Evolutionary conservation across 441 rosid genomes (phyloP).

Genomic region (Manihot esculenta): DNA sequence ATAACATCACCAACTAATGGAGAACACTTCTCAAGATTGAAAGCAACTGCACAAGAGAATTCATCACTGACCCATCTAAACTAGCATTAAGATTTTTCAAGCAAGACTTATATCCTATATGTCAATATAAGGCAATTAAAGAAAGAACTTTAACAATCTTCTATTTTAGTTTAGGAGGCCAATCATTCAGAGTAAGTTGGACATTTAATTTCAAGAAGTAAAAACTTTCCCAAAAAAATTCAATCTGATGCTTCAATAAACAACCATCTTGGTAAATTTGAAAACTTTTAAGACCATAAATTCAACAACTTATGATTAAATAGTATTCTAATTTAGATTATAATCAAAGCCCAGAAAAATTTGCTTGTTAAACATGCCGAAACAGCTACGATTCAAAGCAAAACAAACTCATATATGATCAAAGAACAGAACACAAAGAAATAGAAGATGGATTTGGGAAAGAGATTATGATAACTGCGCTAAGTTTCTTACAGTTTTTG

Average conservation of each 20-base stretch:
- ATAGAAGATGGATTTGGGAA: not conserved
- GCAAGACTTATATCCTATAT: not conserved
- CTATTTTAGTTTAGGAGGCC: not conserved
- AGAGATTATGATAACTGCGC: not conserved
- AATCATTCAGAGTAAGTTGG: not conserved
- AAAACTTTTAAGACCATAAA: not conserved
- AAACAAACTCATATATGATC: not conserved
- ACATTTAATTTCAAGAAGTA: not conserved
- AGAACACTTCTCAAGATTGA: slow-evolving; percentile 6
- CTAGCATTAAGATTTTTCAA: not conserved
- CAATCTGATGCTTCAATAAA: not conserved
- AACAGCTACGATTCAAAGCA: not conserved
- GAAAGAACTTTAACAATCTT: not conserved
- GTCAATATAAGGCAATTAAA: not conserved
- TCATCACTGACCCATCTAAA: not conserved
- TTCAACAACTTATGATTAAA: not conserved
- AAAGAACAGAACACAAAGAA: not conserved
- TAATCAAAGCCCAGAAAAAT: slow-evolving; percentile 7
- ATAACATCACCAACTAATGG: not conserved
- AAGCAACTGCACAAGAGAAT: not conserved
- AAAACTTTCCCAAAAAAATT: not conserved
- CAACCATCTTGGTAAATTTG: not conserved
- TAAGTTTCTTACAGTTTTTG: not conserved
- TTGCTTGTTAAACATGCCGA: not conserved
- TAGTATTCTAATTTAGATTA: not conserved